These are phyloP conservation scores for Symmetrospora coprosmae DNA, from an alignment of 768 basidiomycete species.

Conservation along the genomic window DNA sequence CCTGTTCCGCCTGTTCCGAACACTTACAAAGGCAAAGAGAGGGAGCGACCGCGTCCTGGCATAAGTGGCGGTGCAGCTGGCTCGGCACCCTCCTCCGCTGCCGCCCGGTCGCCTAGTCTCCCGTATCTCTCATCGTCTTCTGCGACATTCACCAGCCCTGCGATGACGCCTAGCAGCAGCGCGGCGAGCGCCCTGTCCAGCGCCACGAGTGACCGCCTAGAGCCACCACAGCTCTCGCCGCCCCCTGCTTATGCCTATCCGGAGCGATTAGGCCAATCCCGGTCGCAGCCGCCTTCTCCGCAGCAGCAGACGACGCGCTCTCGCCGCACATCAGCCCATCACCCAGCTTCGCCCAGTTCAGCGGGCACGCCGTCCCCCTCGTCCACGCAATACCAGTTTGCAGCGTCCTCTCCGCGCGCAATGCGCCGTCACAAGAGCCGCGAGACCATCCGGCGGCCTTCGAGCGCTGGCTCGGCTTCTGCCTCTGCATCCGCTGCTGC, in stretches of 20 bases:
- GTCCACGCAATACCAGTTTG: background rate
- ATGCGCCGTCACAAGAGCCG: conserved; percentile 1
- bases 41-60: background rate
- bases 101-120: too few species aligned
- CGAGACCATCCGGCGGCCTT: background rate
- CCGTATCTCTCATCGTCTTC: too few species aligned
- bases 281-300: too few species aligned
- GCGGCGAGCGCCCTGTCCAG: too few species aligned
- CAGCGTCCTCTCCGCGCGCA: conserved; percentile 1
- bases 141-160: too few species aligned
- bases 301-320: too few species aligned
- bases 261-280: background rate
- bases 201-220: too few species aligned
- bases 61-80: too few species aligned
- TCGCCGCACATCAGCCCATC: background rate
- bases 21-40: conserved; percentile 16
- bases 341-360: background rate
- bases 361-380: background rate
- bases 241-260: conserved; percentile 7
- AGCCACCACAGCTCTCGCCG: background rate
- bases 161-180: too few species aligned
- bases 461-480: background rate
- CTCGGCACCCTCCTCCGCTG: too few species aligned
- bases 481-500: background rate
- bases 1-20: background rate